Percentiles rank a stretch among this genome's conserved stretches.
phyloP scores from a whole-genome alignment of 805 yeast species.

The Yarrowia deformans region DNA sequence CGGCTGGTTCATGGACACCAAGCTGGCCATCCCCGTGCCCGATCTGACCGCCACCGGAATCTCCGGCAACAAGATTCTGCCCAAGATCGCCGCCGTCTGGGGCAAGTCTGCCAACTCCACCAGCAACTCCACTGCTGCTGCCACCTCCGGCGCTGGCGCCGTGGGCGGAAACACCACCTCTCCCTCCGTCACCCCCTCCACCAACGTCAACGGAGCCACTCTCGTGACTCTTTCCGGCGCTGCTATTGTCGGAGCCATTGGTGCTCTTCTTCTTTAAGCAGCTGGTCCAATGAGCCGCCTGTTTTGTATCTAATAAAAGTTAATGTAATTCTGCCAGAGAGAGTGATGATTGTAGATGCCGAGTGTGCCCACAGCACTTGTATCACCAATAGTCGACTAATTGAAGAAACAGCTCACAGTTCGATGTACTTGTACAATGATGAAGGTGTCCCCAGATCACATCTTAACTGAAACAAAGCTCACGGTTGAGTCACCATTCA shows the following conservation, averaged over 20 bases:
- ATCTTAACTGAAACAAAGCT: no score
- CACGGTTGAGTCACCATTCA: no score
- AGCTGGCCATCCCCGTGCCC: slow-evolving; percentile 20
- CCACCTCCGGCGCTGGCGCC: slow-evolving; percentile 9
- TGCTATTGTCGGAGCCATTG: slow-evolving; percentile 13
- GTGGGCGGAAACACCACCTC: slow-evolving; percentile 14
- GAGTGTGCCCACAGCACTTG: no score
- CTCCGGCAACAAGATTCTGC: slow-evolving; percentile 37
- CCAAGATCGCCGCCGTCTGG: slow-evolving; percentile 27
- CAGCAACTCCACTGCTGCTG: slow-evolving; percentile 1
- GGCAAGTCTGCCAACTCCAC: slow-evolving; percentile 13
- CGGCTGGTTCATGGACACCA: slow-evolving; percentile 32
- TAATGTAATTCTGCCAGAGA: no score
- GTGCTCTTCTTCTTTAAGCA: slow-evolving; percentile 17
- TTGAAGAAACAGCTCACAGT: no score
- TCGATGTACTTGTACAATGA: no score
- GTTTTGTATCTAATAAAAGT: no score
- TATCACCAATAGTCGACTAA: no score
- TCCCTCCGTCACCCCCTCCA: slow-evolving; percentile 5
- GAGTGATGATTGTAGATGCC: no score
- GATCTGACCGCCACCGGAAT: slow-evolving; percentile 17
- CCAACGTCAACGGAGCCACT: slow-evolving; percentile 9
- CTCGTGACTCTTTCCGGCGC: slow-evolving; percentile 23
- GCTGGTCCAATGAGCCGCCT: no score
- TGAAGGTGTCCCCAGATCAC: no score